Conservation (phyloP, 192 early-diverging fungal species). For the Coemansia sp. region DNA sequence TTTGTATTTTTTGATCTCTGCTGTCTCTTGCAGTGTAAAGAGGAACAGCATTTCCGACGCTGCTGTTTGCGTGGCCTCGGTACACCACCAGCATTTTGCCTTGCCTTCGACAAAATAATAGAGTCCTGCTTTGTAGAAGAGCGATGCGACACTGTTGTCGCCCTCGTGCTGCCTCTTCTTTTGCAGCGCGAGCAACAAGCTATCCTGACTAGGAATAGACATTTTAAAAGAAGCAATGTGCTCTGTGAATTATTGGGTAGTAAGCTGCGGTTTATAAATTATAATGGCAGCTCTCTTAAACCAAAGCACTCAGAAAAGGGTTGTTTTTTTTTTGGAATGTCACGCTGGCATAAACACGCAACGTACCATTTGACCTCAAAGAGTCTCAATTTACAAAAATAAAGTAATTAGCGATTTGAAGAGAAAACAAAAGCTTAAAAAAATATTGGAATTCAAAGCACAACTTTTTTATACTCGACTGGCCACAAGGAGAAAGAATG, state of each 20-base stretch:
- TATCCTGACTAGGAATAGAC: conserved; percentile 5
- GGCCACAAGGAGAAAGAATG: no score
- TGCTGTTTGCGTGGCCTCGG: conserved; percentile 8
- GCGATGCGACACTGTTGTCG: not conserved
- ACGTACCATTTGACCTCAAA: no score
- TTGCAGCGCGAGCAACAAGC: conserved; percentile 13
- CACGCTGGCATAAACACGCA: no score
- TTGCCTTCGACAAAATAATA: conserved; percentile 36
- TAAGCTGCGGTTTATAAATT: no score
- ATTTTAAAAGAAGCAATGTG: not conserved
- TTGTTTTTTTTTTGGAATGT: no score
- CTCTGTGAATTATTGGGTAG: conserved; percentile 23
- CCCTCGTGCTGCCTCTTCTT: conserved; percentile 6
- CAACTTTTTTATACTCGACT: no score
- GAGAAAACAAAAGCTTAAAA: no score
- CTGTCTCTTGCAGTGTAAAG: conserved; percentile 24
- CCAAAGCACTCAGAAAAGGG: no score
- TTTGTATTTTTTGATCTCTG: conserved; percentile 12
- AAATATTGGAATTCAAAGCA: no score
- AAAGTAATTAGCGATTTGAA: no score
- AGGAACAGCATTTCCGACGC: conserved; percentile 46
- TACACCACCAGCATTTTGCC: conserved; percentile 52
- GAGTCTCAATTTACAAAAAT: no score
- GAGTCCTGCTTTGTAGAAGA: conserved; percentile 24
- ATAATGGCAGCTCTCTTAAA: no score